These are phyloP conservation scores for Eutypella sp. DNA, from an alignment of 2,329 filamentous ascomycete species.

Conservation along the genomic window DNA sequence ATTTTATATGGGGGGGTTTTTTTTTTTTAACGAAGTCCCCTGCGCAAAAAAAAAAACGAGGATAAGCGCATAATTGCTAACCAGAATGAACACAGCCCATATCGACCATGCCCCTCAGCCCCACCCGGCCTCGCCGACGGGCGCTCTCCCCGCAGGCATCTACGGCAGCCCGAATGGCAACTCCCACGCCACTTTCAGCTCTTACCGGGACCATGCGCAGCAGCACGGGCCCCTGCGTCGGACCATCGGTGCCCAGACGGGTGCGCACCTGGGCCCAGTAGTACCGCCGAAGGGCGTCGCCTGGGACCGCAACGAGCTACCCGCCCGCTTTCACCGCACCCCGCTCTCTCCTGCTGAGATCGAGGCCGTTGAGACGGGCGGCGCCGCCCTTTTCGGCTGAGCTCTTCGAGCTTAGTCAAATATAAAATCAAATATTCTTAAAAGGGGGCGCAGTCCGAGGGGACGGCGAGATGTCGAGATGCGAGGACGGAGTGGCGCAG, in stretches of 20 bases:
- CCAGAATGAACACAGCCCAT: conserved; percentile 43
- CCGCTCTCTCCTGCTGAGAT: conserved; percentile 80
- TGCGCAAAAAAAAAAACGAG: not conserved
- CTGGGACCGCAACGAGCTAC: conserved; percentile 88
- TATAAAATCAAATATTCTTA: not conserved
- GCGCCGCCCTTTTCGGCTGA: conserved; percentile 58
- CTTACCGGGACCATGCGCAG: conserved; percentile 72
- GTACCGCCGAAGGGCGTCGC: conserved; percentile 66
- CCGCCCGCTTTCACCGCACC: conserved; percentile 71
- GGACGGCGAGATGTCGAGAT: no score
- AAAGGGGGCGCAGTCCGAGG: no score
- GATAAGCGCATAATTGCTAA: conserved; percentile 12
- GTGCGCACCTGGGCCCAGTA: conserved; percentile 68
- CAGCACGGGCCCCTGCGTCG: conserved; percentile 71
- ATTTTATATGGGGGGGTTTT: no score
- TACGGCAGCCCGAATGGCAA: conserved; percentile 29
- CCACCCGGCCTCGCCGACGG: conserved; percentile 66
- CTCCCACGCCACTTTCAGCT: conserved; percentile 61
- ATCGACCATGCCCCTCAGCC: conserved; percentile 69
- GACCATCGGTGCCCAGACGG: conserved; percentile 49
- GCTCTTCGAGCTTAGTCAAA: not conserved
- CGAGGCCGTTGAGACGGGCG: conserved; percentile 90
- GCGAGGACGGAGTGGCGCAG: no score
- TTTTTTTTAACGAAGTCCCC: not conserved
- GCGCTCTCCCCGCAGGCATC: conserved; percentile 55